A percentile compares a stretch with the other conserved stretches of the same genome.
These are phyloP conservation scores for Coemansia sp. DNA, from an alignment of 192 early-diverging fungal genomes.

Conservation along the genomic window DNA sequence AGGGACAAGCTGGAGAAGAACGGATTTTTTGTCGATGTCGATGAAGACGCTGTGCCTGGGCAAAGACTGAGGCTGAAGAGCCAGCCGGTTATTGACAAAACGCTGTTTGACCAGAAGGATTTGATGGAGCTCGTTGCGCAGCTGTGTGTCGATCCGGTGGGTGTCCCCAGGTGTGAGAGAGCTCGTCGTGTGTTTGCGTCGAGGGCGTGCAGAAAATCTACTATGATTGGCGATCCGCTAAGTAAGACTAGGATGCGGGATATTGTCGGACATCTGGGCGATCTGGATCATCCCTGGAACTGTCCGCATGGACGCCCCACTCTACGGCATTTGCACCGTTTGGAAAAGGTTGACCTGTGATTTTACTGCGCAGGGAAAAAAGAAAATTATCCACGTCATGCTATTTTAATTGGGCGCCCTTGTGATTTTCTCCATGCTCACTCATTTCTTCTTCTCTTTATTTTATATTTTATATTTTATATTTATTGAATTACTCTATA, in stretches of 20 bases:
- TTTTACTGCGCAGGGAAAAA: background rate
- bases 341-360: constrained; percentile 18
- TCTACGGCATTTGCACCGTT: constrained; percentile 78
- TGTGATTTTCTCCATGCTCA: background rate
- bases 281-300: constrained; percentile 96
- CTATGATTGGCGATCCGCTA: constrained; percentile 91
- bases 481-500: background rate
- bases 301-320: constrained; percentile 97
- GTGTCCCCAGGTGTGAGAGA: constrained; percentile 68
- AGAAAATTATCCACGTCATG: background rate
- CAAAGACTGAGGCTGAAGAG: constrained; percentile 64
- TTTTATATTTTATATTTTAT: background rate
- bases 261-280: constrained; percentile 79
- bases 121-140: constrained; percentile 45
- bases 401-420: background rate
- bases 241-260: constrained; percentile 68
- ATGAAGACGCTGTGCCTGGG: constrained; percentile 61
- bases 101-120: constrained; percentile 67
- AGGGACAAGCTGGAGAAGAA: constrained; percentile 66
- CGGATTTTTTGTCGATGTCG: constrained; percentile 76
- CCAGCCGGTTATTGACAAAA: constrained; percentile 74
- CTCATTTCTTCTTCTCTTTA: background rate
- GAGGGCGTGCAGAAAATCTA: constrained; percentile 83
- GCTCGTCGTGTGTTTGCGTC: constrained; percentile 81
- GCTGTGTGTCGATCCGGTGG: constrained; percentile 49